Conservation (phyloP, 257 asterid species). For the Echites panduratus region DNA sequence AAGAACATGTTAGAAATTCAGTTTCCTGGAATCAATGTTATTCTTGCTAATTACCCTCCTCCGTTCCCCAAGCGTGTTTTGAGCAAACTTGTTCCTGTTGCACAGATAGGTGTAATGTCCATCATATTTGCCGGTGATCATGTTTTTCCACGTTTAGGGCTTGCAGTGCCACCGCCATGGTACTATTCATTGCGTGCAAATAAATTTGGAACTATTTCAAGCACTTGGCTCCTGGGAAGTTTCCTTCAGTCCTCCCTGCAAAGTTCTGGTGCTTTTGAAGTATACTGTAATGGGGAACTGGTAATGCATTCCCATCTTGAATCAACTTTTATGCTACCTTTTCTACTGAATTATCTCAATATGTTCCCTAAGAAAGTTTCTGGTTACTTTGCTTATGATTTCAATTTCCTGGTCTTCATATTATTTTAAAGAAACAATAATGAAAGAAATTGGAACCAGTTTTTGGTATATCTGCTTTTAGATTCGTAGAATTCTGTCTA, state of each 20-base stretch:
- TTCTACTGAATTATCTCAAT: neutral
- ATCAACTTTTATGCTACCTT: constrained; percentile 6
- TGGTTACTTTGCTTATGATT: neutral
- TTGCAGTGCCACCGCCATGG: constrained; percentile 82
- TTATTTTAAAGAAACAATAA: neutral
- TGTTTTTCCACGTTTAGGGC: constrained; percentile 73
- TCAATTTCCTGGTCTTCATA: neutral
- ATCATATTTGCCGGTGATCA: constrained; percentile 82
- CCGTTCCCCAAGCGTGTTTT: constrained; percentile 81
- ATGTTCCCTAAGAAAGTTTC: neutral
- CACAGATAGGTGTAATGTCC: constrained; percentile 77
- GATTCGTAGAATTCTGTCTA: neutral
- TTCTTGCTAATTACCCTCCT: constrained; percentile 88
- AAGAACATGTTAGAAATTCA: constrained; percentile 84
- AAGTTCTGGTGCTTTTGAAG: constrained; percentile 92
- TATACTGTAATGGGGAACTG: constrained; percentile 71
- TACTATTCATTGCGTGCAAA: constrained; percentile 69
- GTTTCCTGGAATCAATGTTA: constrained; percentile 78
- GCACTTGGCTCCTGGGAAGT: constrained; percentile 87
- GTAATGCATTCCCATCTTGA: constrained; percentile 37
- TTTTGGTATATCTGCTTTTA: neutral
- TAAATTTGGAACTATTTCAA: constrained; percentile 84
- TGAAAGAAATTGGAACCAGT: neutral
- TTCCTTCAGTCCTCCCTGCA: constrained; percentile 80
- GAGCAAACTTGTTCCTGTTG: constrained; percentile 74